phyloP scores from a whole-genome alignment of 225 moss, liverwort and hornwort species.

The Polytrichum formosum region DNA sequence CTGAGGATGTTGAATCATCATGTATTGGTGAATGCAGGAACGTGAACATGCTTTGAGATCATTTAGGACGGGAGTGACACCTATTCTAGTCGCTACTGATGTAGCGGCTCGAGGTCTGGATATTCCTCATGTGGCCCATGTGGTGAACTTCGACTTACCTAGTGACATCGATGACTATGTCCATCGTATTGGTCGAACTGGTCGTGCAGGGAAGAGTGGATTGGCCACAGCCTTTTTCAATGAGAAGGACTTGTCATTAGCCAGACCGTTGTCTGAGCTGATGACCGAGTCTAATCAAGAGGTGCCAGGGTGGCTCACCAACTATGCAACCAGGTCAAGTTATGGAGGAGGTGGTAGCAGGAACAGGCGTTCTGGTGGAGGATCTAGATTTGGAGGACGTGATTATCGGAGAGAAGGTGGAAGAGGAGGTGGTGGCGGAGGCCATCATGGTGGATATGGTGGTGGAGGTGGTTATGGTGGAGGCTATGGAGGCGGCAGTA shows the following conservation, averaged over 20 bases:
- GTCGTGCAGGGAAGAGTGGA: conserved; percentile 92
- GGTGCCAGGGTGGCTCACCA: conserved; percentile 83
- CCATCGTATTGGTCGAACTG: conserved; percentile 95
- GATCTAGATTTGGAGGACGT: conserved; percentile 84
- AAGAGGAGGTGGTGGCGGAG: conserved; percentile 61
- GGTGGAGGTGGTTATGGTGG: conserved; percentile 68
- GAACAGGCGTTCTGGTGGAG: conserved; percentile 79
- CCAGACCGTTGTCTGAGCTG: conserved; percentile 74
- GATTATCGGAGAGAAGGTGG: conserved; percentile 84
- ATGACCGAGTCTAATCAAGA: conserved; percentile 98
- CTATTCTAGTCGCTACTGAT: conserved; percentile 92
- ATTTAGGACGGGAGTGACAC: conserved; percentile 86
- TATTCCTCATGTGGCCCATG: conserved; percentile 95
- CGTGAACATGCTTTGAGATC: conserved; percentile 89
- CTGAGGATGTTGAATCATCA: no score
- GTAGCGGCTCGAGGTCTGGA: conserved; percentile 93
- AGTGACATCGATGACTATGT: conserved; percentile 98
- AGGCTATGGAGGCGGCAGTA: conserved; percentile 71
- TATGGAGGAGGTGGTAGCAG: conserved; percentile 62
- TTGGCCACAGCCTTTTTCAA: conserved; percentile 95
- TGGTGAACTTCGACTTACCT: conserved; percentile 92
- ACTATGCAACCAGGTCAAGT: conserved; percentile 47
- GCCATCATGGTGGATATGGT: conserved; percentile 46
- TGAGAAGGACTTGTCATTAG: conserved; percentile 81
- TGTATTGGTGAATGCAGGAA: conserved; percentile 47